Evolutionary conservation across 306 rosid species (phyloP), one percentile per base, ranked within the genome.

Genomic region (Cucurbita pepo): DNA sequence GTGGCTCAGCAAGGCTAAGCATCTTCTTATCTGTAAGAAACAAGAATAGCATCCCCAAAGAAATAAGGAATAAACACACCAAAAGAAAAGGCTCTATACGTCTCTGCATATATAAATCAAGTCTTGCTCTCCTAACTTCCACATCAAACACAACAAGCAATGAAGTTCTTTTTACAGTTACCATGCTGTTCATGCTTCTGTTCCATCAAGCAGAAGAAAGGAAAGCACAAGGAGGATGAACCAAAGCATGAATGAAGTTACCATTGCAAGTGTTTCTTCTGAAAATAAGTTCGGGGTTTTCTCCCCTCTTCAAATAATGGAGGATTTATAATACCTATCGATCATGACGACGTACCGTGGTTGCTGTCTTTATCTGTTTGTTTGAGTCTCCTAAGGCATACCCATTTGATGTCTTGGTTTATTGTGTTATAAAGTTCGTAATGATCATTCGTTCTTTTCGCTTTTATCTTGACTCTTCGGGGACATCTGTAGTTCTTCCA

Each of bases 131-230:
- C 67, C 75, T 56, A 48, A 65, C 61, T 66, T 58, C 41, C 43
- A 50, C 34, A 75, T 41, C 74, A 82, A 74, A 51, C 44, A 45
- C 10, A n/a, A 11, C 66, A 75, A 71, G 56, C 80, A 69, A 90
- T 86, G 90, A 81, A 78, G 78, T 79, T 30, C 82, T 81, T 85
- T 73, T 21, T 84, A 75, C 84, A 84, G 77, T 77, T 83, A 40
- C 86, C 89, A 0, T 82, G 89, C 73, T 87, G 86, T 82, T 82
- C 83, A 5, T 88, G 89, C 77, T 88, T 83, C 77, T 81, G 91
- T 75, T 75, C 78, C 84, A 48, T 83, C 67, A 83, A 85, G 70
- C 59, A 79, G 74, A 84, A 81, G 62, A 76, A 55, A 54, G 64
- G 64, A 80, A 79, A 86, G 58, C 86, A 81, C 50, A 76, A 84